Evolutionary conservation across 106 monocot species (phyloP).

Genomic region (Phalaenopsis equestris): DNA sequence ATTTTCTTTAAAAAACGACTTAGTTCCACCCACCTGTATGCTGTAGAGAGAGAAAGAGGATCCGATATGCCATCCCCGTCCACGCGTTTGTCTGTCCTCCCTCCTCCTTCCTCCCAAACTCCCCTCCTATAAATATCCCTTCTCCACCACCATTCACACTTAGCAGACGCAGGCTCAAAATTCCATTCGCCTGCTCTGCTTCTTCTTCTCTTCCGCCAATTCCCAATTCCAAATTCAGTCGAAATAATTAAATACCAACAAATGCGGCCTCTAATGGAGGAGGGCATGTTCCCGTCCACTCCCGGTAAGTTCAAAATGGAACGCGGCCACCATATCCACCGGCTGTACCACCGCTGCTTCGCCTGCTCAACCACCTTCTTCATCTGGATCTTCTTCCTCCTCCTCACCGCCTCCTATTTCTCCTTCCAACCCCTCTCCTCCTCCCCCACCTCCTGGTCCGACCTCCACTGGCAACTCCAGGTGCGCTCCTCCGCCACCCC

Average conservation of each 20-base stretch:
- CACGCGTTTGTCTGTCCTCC: background rate
- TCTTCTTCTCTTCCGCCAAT: background rate
- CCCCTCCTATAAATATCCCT: constrained; percentile 1
- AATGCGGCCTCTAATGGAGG: constrained; percentile 22
- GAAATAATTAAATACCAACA: background rate
- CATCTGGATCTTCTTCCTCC: constrained; percentile 33
- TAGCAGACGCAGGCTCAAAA: constrained; percentile 9
- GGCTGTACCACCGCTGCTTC: constrained; percentile 43
- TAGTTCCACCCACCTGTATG: too few species aligned
- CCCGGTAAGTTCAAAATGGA: constrained; percentile 45
- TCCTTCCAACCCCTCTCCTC: constrained; percentile 17
- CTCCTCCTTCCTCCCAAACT: background rate
- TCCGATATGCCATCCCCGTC: background rate
- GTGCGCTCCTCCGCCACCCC: constrained; percentile 16
- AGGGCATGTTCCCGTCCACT: constrained; percentile 33
- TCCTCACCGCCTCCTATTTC: constrained; percentile 28
- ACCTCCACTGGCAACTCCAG: constrained; percentile 33
- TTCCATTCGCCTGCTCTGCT: background rate
- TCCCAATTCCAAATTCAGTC: background rate
- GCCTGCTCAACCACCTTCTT: constrained; percentile 35
- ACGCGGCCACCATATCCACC: constrained; percentile 19
- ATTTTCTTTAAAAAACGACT: background rate
- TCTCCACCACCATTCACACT: background rate
- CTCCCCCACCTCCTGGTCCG: constrained; percentile 19
- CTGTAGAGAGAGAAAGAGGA: background rate